Evolutionary conservation across 129 eudicot species (phyloP), one percentile per base, ranked within the genome.

Genomic region (Flaveria trinervia): DNA sequence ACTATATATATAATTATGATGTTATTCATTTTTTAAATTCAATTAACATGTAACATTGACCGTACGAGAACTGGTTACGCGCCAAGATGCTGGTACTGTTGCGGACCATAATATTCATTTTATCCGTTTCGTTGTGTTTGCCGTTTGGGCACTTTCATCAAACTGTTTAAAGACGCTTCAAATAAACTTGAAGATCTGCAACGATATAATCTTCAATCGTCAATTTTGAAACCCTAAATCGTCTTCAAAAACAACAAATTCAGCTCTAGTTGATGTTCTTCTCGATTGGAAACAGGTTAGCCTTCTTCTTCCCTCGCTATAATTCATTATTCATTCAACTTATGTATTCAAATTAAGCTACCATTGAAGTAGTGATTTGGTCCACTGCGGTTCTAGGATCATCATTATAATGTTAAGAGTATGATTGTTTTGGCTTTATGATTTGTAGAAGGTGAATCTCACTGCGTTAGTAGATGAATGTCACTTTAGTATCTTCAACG

Each of bases 201-300:
- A 36, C 88, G 57, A 68, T 5, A 49, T 0, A 83, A 65, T 18
- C 83, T 51, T 66, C 79, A 9, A 71, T 71, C 71, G 75, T 66
- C 60, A 73, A 66, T 10, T 88, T 90, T 39, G 84, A 88, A 67
- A 78, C 90, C 85, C 83, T 90, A 33, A 79, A 77, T 65, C 78
- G 85, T 3, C 74, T 75, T 18, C 96, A 90, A 51, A 74, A 88
- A 39, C 80, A 84, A 15, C 98, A 90, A 78, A 75, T 88, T 33
- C 83, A 77, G 50, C 76, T 90, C 83, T 65, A 36, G 79, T 90
- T 14, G 90, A 85, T 54, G 76, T 90, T 64, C 94, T 92, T 67
- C 93, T 89, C 72, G 70, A 84, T 51, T 92, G 98, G 98, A 92
- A 92, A 72, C 96, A 92, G 94, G 76, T 89, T 64, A 92, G 88